Conservation (phyloP, 2,329 filamentous ascomycete species). For the Fusarium sp. region DNA sequence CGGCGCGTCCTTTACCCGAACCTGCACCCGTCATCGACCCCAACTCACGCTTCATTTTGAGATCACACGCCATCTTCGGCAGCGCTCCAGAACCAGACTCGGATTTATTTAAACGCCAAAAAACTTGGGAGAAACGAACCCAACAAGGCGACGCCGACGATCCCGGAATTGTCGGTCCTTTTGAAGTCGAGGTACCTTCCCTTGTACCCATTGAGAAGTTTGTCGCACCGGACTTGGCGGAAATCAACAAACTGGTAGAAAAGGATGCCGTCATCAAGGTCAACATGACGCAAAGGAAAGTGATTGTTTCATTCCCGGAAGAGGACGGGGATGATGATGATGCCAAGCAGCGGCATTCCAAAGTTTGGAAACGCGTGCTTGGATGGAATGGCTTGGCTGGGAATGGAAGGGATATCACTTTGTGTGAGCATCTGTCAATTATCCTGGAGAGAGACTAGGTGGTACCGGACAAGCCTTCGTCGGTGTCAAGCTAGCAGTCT, state of each 20-base stretch:
- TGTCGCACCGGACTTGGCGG: background rate
- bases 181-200: background rate
- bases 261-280: background rate
- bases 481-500: background rate
- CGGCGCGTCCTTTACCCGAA: accelerated
- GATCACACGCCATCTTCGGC: background rate
- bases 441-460: background rate
- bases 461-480: background rate
- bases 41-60: background rate
- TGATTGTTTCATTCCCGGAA: background rate
- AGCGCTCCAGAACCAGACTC: background rate
- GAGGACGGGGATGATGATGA: too few species aligned
- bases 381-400: background rate
- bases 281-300: background rate
- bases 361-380: background rate
- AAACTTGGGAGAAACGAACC: background rate
- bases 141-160: background rate
- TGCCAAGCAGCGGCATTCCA: accelerated
- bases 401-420: background rate
- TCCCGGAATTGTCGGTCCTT: background rate
- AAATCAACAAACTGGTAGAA: background rate
- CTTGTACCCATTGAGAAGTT: accelerated
- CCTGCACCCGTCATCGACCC: background rate
- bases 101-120: background rate
- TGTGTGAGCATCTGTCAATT: background rate